Conservation (phyloP, 371 early-diverging fungal species). For the Furculomyces boomerangus region DNA sequence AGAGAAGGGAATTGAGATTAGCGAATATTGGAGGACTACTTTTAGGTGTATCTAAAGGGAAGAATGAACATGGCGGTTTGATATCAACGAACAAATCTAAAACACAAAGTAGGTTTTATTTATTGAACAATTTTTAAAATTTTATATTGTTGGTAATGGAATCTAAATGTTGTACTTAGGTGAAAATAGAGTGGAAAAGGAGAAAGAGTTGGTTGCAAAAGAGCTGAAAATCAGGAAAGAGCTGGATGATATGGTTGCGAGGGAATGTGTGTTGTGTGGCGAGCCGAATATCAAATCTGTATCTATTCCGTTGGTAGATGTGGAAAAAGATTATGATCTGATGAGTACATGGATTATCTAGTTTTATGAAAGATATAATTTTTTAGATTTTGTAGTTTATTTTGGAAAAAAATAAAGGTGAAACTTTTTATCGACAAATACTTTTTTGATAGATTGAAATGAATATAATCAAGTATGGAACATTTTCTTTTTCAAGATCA, state of each 20-base stretch:
- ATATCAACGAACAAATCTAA: not conserved
- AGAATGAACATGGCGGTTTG: too few species aligned
- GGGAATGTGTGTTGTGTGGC: slow-evolving; percentile 74
- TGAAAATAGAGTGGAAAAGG: not conserved
- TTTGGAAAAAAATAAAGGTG: too few species aligned
- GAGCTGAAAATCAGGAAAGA: not conserved
- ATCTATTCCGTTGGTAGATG: slow-evolving; percentile 45
- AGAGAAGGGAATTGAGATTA: not conserved
- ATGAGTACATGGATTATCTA: slow-evolving; percentile 36
- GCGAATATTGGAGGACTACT: not conserved
- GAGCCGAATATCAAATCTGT: slow-evolving; percentile 72
- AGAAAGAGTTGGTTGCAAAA: not conserved
- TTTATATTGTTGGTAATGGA: not conserved
- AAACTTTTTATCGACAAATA: too few species aligned
- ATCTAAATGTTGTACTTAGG: not conserved
- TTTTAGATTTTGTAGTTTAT: too few species aligned
- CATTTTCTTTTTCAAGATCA: not conserved
- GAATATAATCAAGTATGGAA: not conserved
- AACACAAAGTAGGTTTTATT: not conserved
- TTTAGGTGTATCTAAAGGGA: not conserved
- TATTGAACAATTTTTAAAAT: not conserved
- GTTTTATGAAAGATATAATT: not conserved
- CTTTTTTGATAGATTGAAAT: not conserved
- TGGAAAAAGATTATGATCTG: slow-evolving; percentile 29
- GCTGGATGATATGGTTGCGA: slow-evolving; percentile 58